A percentile compares a stretch with the other conserved stretches of the same genome.
These are phyloP conservation scores for Fusarium transvaalense DNA, from an alignment of 2,329 filamentous ascomycete species.

Conservation along the genomic window DNA sequence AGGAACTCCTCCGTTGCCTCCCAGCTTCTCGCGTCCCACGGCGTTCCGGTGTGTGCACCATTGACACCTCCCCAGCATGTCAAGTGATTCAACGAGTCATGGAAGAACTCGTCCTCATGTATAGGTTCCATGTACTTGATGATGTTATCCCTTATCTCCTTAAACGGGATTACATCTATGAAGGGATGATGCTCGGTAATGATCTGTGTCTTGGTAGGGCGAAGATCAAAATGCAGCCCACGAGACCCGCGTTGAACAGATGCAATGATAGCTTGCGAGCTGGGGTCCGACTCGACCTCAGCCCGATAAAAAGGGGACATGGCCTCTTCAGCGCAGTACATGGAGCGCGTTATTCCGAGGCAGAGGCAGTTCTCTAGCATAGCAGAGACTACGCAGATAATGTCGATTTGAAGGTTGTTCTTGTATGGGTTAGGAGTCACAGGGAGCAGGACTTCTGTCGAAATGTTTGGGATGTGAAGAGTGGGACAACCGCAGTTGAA, in stretches of 20 bases:
- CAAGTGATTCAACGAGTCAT: constrained; percentile 48
- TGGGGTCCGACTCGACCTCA: constrained; percentile 24
- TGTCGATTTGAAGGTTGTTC: constrained; percentile 48
- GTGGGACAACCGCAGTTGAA: constrained; percentile 46
- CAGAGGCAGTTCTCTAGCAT: constrained; percentile 46
- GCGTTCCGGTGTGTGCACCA: constrained; percentile 46
- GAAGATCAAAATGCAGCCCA: constrained; percentile 46
- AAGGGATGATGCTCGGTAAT: constrained; percentile 46
- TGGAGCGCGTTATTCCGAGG: constrained; percentile 43
- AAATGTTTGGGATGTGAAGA: constrained; percentile 42
- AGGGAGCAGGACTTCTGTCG: constrained; percentile 39
- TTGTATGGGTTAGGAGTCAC: constrained; percentile 44
- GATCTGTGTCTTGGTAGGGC: constrained; percentile 47
- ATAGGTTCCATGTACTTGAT: constrained; percentile 41
- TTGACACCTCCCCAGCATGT: constrained; percentile 48
- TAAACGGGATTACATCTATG: constrained; percentile 47
- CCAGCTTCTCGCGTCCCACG: constrained; percentile 50
- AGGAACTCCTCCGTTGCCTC: constrained; percentile 49
- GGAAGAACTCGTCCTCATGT: constrained; percentile 50
- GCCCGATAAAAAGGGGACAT: constrained; percentile 45
- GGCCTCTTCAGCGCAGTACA: constrained; percentile 46
- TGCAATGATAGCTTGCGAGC: constrained; percentile 28
- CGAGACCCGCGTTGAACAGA: constrained; percentile 41
- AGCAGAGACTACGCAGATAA: constrained; percentile 44
- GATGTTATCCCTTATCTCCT: constrained; percentile 46